phyloP scores from a whole-genome alignment of 441 rosid genomes.

The Aquilaria agallochum region DNA sequence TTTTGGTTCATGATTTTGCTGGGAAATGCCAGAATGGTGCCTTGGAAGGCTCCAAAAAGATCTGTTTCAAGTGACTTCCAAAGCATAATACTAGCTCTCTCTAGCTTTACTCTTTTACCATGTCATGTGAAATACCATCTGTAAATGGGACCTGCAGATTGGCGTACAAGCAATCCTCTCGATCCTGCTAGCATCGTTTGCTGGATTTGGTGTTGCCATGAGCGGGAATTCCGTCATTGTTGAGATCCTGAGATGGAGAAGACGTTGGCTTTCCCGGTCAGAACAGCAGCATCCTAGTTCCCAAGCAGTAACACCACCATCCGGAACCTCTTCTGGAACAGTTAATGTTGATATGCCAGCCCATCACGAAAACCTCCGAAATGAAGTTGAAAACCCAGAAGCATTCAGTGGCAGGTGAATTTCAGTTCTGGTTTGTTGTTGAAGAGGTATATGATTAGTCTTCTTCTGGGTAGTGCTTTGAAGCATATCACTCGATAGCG shows the following conservation, averaged over 20 bases:
- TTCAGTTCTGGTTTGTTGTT: too few relatives aligned
- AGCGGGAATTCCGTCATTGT: slow-evolving; percentile 78
- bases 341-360: slow-evolving; percentile 24
- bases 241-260: slow-evolving; percentile 68
- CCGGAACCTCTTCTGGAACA: slow-evolving; percentile 38
- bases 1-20: too few relatives aligned
- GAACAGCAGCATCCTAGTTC: slow-evolving; percentile 31
- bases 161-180: slow-evolving; percentile 62
- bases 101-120: too few relatives aligned
- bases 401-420: slow-evolving; percentile 19
- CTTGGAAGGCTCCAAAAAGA: too few relatives aligned
- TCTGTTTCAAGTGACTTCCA: too few relatives aligned
- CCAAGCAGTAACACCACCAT: slow-evolving; percentile 30
- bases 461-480: too few relatives aligned
- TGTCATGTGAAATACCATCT: too few relatives aligned
- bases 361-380: slow-evolving; percentile 5
- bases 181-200: slow-evolving; percentile 67
- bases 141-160: slow-evolving; percentile 31
- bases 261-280: slow-evolving; percentile 37
- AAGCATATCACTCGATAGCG: too few relatives aligned
- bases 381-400: slow-evolving; percentile 24
- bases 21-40: too few relatives aligned
- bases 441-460: too few relatives aligned
- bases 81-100: too few relatives aligned
- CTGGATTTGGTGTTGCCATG: slow-evolving; percentile 84